Conservation (phyloP, 352 stramenopile species). For the Phytopythium ostracodes region DNA sequence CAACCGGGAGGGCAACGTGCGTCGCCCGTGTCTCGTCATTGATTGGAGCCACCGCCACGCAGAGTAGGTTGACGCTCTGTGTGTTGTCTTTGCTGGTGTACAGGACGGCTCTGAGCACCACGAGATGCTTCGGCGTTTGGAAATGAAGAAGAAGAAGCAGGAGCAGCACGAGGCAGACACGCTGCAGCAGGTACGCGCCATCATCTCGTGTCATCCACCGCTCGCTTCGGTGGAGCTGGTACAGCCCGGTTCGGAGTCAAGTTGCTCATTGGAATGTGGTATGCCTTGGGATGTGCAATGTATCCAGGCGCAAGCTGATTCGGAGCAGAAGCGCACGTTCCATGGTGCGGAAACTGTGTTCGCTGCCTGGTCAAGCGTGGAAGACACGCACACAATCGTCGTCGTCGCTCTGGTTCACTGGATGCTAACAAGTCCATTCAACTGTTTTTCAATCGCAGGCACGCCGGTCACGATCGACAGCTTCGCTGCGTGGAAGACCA, state of each 20-base stretch:
- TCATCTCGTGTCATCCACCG: neutral
- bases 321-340: slow-evolving; percentile 26
- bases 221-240: neutral
- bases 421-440: neutral
- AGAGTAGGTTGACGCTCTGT: neutral
- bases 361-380: no score
- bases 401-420: neutral
- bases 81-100: slow-evolving; percentile 1
- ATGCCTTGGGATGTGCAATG: slow-evolving; percentile 5
- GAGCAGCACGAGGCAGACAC: slow-evolving; percentile 54
- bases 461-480: slow-evolving; percentile 78
- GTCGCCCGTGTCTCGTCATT: slow-evolving; percentile 7
- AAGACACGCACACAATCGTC: neutral
- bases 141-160: slow-evolving; percentile 79
- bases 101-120: slow-evolving; percentile 87
- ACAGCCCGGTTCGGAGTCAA: slow-evolving; percentile 1
- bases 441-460: slow-evolving; percentile 18
- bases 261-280: slow-evolving; percentile 7
- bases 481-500: slow-evolving; percentile 67
- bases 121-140: slow-evolving; percentile 83
- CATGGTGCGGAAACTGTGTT: slow-evolving; percentile 16
- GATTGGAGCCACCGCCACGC: neutral
- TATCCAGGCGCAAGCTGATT: slow-evolving; percentile 22
- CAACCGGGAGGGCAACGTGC: slow-evolving; percentile 80
- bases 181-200: slow-evolving; percentile 25